phyloP scores from a whole-genome alignment of 2,329 filamentous ascomycete species.

The Botrytis porri region DNA sequence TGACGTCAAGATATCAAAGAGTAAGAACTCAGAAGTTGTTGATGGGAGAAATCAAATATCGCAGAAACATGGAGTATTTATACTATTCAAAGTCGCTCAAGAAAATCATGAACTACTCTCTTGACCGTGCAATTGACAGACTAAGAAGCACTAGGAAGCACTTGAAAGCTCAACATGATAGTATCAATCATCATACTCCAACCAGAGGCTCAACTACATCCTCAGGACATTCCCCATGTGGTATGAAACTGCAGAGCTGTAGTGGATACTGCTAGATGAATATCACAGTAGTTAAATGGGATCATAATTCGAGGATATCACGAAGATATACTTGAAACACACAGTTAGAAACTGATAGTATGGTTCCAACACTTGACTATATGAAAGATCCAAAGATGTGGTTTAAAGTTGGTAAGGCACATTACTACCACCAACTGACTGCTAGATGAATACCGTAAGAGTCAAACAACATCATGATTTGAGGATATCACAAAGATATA shows the following conservation, averaged over 20 bases:
- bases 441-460: too few relatives aligned
- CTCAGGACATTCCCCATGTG: background rate
- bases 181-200: background rate
- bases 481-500: too few relatives aligned
- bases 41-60: background rate
- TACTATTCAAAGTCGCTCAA: fast-evolving
- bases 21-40: background rate
- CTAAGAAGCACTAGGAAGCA: background rate
- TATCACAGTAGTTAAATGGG: background rate
- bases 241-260: background rate
- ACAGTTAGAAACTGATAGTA: too few relatives aligned
- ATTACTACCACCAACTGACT: too few relatives aligned
- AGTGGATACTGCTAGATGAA: background rate
- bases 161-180: background rate
- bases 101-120: background rate
- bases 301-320: background rate
- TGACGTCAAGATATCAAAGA: background rate
- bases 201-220: background rate
- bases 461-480: too few relatives aligned
- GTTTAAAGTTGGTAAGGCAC: background rate
- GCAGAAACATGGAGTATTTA: background rate
- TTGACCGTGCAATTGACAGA: background rate
- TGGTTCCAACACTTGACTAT: background rate
- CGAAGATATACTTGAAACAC: background rate
- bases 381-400: background rate